Evolutionary conservation across 1,139 yeast genomes (phyloP), one percentile per base, ranked within the genome.

Genomic region (Yamadazyma dendronema): DNA sequence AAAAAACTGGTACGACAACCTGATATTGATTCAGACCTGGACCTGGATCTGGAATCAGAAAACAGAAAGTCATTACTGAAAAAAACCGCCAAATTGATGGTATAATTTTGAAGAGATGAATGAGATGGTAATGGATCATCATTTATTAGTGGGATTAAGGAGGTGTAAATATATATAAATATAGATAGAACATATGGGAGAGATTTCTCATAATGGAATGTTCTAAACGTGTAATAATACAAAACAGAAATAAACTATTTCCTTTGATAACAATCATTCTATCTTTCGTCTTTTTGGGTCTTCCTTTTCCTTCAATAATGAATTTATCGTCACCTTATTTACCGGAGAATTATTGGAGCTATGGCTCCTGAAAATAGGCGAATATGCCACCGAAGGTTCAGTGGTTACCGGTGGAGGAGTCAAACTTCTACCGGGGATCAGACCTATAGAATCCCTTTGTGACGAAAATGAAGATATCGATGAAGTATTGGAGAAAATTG

Each of bases 401-500:
- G 34, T 11, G 2, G 37, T 17, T 6, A 42, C 42, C 16, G 47
- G 47, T 9, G 46, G 48, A 10, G 43, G 46, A 3, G 43, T 43
- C 27, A 41, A 37, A 28, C 15, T 33, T 12, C 39, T 27, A 3
- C 41, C 37, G 4, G 32, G 43, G 13, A 38, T 36, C 30, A 41
- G 41, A 17, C 31, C 42, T 29, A 47, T 33, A 4, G 51, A 47
- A 35, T 38, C 58, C 41, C 70, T 47, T 36, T 62, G 57, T 23
- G 71, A 62, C 14, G 62, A 52, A 4, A 57, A 48, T 15, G 71
- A 64, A 13, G 65, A 56, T 4, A 64, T 35, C 25, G 67, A 62
- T 8, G 64, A 57, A 29, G 57, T 56, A 38, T 58, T 60, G 23
- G 70, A 62, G 40, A 68, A 67, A 4, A 67, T 49, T 9, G 71